These are phyloP conservation scores for Haplographium delicatum DNA, from an alignment of 495 filamentous ascomycete species.

Conservation along the genomic window DNA sequence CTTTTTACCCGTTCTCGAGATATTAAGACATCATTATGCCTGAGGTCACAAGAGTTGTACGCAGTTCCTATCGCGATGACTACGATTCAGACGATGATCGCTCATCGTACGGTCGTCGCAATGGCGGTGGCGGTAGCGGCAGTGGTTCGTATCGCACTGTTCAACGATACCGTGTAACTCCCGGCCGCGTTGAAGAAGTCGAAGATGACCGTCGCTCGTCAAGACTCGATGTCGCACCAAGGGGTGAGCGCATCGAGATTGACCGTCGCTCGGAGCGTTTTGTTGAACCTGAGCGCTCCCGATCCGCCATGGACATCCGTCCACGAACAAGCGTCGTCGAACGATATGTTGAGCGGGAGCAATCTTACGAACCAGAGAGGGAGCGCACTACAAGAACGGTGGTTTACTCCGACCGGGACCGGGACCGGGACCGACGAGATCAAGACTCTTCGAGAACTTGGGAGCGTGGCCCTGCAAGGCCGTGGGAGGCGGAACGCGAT, in stretches of 20 bases:
- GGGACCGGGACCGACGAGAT: conserved; percentile 34
- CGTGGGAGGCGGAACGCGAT: conserved; percentile 32
- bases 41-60: neutral
- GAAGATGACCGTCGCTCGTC: conserved; percentile 45
- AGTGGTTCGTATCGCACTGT: conserved; percentile 37
- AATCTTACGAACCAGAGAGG: conserved; percentile 39
- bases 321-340: conserved; percentile 29
- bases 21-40: neutral
- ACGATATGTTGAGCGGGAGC: conserved; percentile 27
- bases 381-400: conserved; percentile 36
- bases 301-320: conserved; percentile 25
- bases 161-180: conserved; percentile 48
- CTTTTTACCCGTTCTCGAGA: no score
- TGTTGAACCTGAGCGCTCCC: conserved; percentile 17
- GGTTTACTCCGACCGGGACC: no score
- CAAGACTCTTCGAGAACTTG: conserved; percentile 49
- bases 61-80: neutral
- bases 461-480: conserved; percentile 36
- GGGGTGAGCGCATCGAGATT: conserved; percentile 37
- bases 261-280: conserved; percentile 38
- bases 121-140: neutral
- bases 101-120: conserved; percentile 15
- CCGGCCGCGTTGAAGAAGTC: conserved; percentile 38
- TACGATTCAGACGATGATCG: neutral
- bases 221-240: conserved; percentile 33